A percentile compares a stretch with the other conserved stretches of the same genome.
These are phyloP conservation scores for Rhodotorula kratochvilovae DNA, from an alignment of 768 basidiomycete genomes.

Conservation along the genomic window DNA sequence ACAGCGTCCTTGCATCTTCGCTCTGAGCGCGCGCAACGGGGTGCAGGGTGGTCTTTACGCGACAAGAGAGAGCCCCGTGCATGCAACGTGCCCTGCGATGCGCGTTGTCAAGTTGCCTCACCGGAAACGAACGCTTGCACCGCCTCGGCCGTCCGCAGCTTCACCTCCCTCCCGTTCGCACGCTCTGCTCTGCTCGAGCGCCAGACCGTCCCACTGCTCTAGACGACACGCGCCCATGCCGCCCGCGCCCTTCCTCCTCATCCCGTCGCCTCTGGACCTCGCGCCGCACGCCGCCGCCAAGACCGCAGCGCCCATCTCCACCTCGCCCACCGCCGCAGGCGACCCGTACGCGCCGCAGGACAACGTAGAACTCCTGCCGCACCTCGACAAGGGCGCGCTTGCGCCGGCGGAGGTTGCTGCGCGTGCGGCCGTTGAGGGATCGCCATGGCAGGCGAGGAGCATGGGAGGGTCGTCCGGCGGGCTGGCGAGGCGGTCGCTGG, in stretches of 20 bases:
- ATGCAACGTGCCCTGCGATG: too few relatives aligned
- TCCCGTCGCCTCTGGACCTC: slow-evolving; percentile 4
- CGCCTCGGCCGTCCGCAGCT: too few relatives aligned
- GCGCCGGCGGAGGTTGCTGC: neutral
- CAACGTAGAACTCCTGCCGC: neutral
- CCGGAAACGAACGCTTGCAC: too few relatives aligned
- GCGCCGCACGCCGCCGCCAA: neutral
- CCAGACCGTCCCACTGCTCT: neutral
- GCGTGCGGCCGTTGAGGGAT: too few relatives aligned
- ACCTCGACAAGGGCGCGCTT: neutral
- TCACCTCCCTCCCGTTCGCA: neutral
- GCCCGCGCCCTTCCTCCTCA: neutral
- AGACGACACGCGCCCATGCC: neutral
- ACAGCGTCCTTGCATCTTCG: too few relatives aligned
- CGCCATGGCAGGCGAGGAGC: too few relatives aligned
- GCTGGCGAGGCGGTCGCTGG: neutral
- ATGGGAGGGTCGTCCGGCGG: neutral
- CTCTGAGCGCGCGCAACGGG: too few relatives aligned
- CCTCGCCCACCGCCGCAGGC: neutral
- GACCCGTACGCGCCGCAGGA: neutral
- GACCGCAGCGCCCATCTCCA: neutral
- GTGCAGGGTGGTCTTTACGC: too few relatives aligned
- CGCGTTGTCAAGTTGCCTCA: too few relatives aligned
- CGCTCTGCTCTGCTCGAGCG: neutral
- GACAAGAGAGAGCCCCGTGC: too few relatives aligned